phyloP scores from a whole-genome alignment of 2,329 filamentous ascomycete genomes.

The Juglanconis oblonga region DNA sequence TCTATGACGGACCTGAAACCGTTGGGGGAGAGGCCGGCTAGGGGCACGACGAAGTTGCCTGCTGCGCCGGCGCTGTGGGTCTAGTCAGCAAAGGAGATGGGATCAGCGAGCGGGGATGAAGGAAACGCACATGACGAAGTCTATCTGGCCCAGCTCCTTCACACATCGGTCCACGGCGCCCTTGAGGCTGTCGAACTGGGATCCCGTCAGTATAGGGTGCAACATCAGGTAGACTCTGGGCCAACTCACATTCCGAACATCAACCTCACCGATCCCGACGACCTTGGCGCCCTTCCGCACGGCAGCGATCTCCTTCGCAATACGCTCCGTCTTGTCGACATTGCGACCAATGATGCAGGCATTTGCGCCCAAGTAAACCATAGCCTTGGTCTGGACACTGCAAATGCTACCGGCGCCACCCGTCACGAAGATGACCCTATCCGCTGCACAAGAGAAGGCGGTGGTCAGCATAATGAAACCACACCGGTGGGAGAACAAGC shows the following conservation, averaged over 20 bases:
- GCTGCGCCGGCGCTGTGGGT: slow-evolving; percentile 76
- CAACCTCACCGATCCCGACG: slow-evolving; percentile 76
- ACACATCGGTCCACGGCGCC: slow-evolving; percentile 76
- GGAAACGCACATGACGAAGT: slow-evolving; percentile 79
- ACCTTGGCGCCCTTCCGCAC: slow-evolving; percentile 78
- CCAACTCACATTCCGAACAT: slow-evolving; percentile 66
- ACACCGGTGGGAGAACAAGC: neutral
- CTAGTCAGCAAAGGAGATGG: slow-evolving; percentile 1
- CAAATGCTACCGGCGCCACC: slow-evolving; percentile 93
- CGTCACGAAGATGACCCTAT: slow-evolving; percentile 91
- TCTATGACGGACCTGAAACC: slow-evolving; percentile 96
- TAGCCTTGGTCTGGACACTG: slow-evolving; percentile 85
- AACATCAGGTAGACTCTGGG: neutral
- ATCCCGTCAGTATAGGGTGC: neutral
- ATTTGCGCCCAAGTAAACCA: slow-evolving; percentile 87
- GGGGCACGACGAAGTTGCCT: slow-evolving; percentile 89
- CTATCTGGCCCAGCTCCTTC: slow-evolving; percentile 80
- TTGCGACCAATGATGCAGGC: slow-evolving; percentile 93
- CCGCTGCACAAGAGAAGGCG: slow-evolving; percentile 48
- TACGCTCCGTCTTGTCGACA: slow-evolving; percentile 78
- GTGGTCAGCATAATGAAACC: neutral
- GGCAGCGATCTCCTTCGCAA: slow-evolving; percentile 78
- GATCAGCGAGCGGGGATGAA: neutral
- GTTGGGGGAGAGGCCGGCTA: slow-evolving; percentile 77
- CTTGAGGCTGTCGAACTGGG: slow-evolving; percentile 60